Percentiles rank a stretch among this genome's conserved stretches.
Conservation (phyloP, 2,329 filamentous ascomycete species). For the Nemania diffusa region DNA sequence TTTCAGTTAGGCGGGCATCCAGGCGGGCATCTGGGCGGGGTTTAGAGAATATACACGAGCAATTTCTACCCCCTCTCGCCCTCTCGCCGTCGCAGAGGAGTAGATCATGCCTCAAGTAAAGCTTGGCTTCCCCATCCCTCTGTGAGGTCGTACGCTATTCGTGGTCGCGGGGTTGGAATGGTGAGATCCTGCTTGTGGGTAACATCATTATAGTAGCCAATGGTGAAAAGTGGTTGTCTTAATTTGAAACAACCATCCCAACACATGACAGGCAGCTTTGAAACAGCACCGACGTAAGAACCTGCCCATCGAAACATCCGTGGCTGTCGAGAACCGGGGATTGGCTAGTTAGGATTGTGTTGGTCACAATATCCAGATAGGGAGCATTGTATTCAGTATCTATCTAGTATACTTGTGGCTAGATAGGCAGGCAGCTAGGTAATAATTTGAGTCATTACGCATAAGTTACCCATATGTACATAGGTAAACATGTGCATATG, state of each 20-base stretch:
- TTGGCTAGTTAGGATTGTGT: constrained; percentile 10
- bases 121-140: constrained; percentile 24
- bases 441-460: too few species aligned
- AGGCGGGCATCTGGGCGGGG: too few species aligned
- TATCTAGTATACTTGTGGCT: not conserved
- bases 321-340: constrained; percentile 4
- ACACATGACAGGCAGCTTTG: constrained; percentile 35
- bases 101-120: constrained; percentile 29
- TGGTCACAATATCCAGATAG: constrained; percentile 3
- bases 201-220: constrained; percentile 25
- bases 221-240: constrained; percentile 21
- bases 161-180: constrained; percentile 29
- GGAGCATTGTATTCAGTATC: too few species aligned
- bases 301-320: constrained; percentile 22
- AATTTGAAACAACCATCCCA: constrained; percentile 37
- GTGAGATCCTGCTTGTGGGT: constrained; percentile 30
- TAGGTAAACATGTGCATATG: too few species aligned
- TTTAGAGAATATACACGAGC: not conserved
- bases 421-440: too few species aligned
- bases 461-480: too few species aligned
- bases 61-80: not conserved
- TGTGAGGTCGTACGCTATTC: constrained; percentile 14
- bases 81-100: constrained; percentile 25
- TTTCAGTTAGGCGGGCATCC: constrained; percentile 3
- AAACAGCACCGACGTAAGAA: constrained; percentile 36